Evolutionary conservation across 768 basidiomycete genomes (phyloP), one percentile per base, ranked within the genome.

Genomic region (Mycena vitilis): DNA sequence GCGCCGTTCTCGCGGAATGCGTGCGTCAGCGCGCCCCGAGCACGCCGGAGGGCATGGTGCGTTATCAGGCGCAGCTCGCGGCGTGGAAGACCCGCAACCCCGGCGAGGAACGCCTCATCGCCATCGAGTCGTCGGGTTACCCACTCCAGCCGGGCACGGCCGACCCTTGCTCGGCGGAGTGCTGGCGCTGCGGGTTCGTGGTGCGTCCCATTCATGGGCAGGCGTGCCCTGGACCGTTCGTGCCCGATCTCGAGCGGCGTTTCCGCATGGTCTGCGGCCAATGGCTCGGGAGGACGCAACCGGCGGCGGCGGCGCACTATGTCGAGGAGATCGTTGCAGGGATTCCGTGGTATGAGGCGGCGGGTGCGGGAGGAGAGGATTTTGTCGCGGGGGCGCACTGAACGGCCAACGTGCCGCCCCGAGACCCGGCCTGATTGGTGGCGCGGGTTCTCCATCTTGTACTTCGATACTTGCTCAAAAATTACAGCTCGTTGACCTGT

Each of bases 101-200:
- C 51, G 37, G 4, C n/a, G 5, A n/a, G 22, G n/a, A 49, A 51
- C 23, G 47, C n/a, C 37, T 2, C 51, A 1, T 23, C 30, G 30
- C 48, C 6, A 49, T 61, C 16, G 22, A 23, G 49, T 9, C 16
- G 13, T 38, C 48, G 1, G 66, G 70, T 0, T 68, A 45, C 38
- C 70, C 70, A 0, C 7, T 71, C 7, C 6, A 23, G 16, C 70
- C 66, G 1, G 65, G 70, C 1, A 60, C 53, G 5, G 37, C 61
- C 2, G 0, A 36, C 3, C 52, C 54, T 0, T 49, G 37, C 30
- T 49, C 22, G 4, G 61, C 56, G 8, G 70, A 68, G 38, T 71
- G 69, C 61, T 71, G 45, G 60, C n/a, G 25, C 1, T 71, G 65
- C 49, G 66, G 65, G 1, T 13, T 25, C 13, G 4, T 0, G 23